Evolutionary conservation across 805 yeast genomes (phyloP), one percentile per base, ranked within the genome.

Genomic region (Vanderwaltozyma tropicalis): DNA sequence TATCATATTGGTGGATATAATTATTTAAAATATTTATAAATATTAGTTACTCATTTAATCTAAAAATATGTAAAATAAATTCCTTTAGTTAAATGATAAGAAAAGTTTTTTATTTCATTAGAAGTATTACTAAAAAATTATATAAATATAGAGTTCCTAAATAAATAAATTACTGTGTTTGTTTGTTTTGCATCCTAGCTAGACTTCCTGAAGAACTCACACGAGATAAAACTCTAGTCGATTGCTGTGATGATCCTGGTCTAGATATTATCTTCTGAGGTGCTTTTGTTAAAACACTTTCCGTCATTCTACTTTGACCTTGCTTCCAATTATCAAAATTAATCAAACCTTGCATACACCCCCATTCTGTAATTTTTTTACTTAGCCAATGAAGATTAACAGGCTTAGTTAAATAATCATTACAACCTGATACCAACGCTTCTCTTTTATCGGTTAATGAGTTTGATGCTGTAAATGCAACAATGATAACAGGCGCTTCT

Each of bases 291-390:
- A 45, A 22, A 10, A 50, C 49, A 30, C 47, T 61, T 32, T 62
- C 64, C 0, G 68, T 61, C 66, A 62, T 61, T 50, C 66, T 60
- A 29, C 60, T 55, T 39, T 63, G 65, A 9, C 68, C 68, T 28
- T 66, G 65, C 47, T 73, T 76, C 94, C 96, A 92, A 28, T 94
- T 89, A 56, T 92, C 96, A 59, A 82, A 89, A 61, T 89, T 94
- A 57, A 89, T 88, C 35, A 89, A 64, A 1, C 96, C 96, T 62
- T 89, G 98, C 97, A 89, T 89, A 60, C 97, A 89, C 0, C 98
- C 97, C 97, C 97, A 92, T 60, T 89, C 96, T 0, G 87, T 81
- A 37, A 92, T 83, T 61, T 92, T 92, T 53, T 84, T 85, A 51
- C 87, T 84, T 33, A 92, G 67, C 99, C 99, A 92, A 34, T 77